Evolutionary conservation across 192 early-diverging fungal genomes (phyloP), one percentile per base, ranked within the genome.

Genomic region (Linnemannia hyalina): DNA sequence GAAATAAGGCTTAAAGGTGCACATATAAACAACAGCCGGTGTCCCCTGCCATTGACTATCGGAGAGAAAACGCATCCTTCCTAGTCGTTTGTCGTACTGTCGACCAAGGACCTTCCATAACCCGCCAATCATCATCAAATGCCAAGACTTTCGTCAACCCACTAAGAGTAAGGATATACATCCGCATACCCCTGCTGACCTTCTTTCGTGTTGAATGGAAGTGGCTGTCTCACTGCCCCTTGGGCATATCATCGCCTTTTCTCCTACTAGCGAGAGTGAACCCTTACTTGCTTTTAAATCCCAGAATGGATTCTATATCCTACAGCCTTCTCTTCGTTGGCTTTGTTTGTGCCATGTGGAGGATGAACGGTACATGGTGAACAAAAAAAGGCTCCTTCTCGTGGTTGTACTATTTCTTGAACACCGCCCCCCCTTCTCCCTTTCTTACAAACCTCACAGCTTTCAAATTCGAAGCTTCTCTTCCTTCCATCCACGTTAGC

Each of bases 261-360:
- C 26, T 26, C 60, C 23, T n/a, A 10, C 23, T 32, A 65, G 3
- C 60, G 26, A 29, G 23, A 18, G 10, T 15, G 60, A 65, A 32
- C 60, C 60, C 60, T 65, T 23, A 35, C 29, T 4, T 32, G 7
- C 7, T 22, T 65, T 65, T 65, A 13, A 65, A 65, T 65, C 60
- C 60, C 60, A 65, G 60, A 65, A 65, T 32, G 29, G 60, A 11
- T 26, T 26, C 49, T 6, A 2, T 38, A 32, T 6, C 47, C 72
- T 54, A 75, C 54, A 75, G 74, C 74, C 74, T 42, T 23, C 35
- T 5, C 9, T 46, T 49, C n/a, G n/a, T n/a, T n/a, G n/a, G n/a
- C n/a, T n/a, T n/a, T n/a, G n/a, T n/a, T n/a, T 73, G 23, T 73
- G 72, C 72, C 72, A 73, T 46, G 72, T 46, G 70, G 49, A 52